Base-by-base conservation (phyloP, 345 rosid genomes). In the Jatropha curcas region DNA sequence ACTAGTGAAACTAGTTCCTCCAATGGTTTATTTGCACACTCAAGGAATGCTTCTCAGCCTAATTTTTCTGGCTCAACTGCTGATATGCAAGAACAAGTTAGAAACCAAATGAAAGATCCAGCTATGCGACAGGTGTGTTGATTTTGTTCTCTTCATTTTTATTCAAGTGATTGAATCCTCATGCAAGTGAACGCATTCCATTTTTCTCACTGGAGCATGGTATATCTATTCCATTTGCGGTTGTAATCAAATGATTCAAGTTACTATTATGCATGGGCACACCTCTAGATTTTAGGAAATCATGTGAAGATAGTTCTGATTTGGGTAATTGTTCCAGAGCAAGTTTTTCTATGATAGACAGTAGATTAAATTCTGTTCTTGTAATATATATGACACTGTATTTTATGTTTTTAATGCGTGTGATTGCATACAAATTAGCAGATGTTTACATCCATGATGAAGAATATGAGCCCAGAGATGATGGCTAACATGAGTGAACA, bases 401-500 rank as follows among this genome's bases (percentile, higher is more conserved):
- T 14, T n/a, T 37, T 48, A 16, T 48, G 17, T 48, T 16, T 19
- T 2, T 14, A 45, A 45, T 45, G 50, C 55, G 41, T 58, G n/a
- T 68, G 61, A 16, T 63, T 59, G 50, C 73, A 13, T 80, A 61
- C 71, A 58, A 77, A 67, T 66, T 71, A 51, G 71, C 88, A 95
- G 99, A 88, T 93, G 92, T 88, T 92, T 39, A 53, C 88, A 41
- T 88, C 97, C 60, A 90, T 93, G 97, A 84, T 96, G 51, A 90
- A 91, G 85, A 93, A 85, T 76, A 84, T 93, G 93, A 93, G 87
- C 67, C 98, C 99, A 33, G 98, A 91, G 46, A 91, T 88, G 91
- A 90, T 96, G 96, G 89, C 93, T 59, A 91, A 90, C 87, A 91
- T 93, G 98, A 83, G 98, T 25, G 92, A 96, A 78, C 98, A 93